These are phyloP conservation scores for Cercospora nicotianae DNA, from an alignment of 2,329 filamentous ascomycete genomes.

Conservation along the genomic window DNA sequence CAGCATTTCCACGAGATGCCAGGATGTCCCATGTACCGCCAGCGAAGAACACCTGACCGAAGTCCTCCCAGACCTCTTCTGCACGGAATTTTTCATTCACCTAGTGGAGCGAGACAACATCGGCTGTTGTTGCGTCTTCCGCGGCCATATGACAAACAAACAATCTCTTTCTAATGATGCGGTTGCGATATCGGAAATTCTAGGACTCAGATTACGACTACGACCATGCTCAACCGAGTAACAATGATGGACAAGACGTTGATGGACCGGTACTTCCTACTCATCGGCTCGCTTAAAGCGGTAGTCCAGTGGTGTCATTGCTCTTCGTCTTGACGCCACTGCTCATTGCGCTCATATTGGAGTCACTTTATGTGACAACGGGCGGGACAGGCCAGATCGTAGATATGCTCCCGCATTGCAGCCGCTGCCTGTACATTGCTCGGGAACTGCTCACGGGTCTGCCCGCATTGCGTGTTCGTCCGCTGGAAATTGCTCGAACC, in stretches of 20 bases:
- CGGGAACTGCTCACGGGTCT: not conserved
- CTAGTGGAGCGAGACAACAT: not conserved
- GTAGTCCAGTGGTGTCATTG: not conserved
- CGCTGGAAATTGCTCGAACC: not conserved
- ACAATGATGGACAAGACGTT: not conserved
- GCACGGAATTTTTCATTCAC: not conserved
- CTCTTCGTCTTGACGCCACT: not conserved
- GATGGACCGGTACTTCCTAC: not conserved
- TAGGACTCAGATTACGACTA: not conserved
- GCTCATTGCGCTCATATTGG: not conserved
- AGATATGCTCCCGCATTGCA: slow-evolving; percentile 17
- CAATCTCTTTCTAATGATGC: not conserved
- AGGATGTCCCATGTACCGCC: slow-evolving; percentile 5
- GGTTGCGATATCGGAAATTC: not conserved
- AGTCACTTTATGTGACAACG: not conserved
- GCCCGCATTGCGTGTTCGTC: not conserved
- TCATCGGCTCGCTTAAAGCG: not conserved
- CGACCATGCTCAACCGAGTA: not conserved
- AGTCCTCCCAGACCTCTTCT: slow-evolving; percentile 11
- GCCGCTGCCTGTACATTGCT: slow-evolving; percentile 7
- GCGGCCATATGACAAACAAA: not conserved
- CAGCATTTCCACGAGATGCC: slow-evolving; percentile 10
- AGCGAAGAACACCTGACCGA: slow-evolving; percentile 6
- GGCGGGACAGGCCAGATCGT: not conserved
- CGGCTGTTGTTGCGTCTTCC: not conserved